Evolutionary conservation across 768 basidiomycete genomes (phyloP), one percentile per base, ranked within the genome.

Genomic region (Heimioporus sp.): DNA sequence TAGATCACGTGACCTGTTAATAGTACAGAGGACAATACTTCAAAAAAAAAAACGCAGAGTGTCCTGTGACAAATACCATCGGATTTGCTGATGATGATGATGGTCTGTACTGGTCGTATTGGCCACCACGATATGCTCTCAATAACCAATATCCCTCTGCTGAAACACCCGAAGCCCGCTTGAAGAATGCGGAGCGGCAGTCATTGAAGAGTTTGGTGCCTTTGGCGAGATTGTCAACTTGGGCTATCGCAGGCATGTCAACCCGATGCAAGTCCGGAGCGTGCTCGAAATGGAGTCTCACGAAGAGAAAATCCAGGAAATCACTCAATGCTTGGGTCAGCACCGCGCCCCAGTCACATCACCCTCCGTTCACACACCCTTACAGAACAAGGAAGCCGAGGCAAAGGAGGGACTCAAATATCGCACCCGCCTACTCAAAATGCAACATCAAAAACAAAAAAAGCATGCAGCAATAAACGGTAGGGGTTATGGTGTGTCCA

Each of bases 371-470:
- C 12, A 35, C 10, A 12, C 12, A 35, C 13, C 6, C 35, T 35
- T 13, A 20, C 54, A 95, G 88, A 98, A 99, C 77, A 98, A 98
- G 72, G 97, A 99, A 72, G 93, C 93, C 7, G 97, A 99, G 64
- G 97, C 96, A 2, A 99, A 99, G 67, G 97, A 99, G 68, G 96
- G 98, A 65, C 87, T 99, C 65, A 98, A 98, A 69, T 85, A 96
- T 37, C 87, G 96, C 30, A 95, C 97, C 1, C 97, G 97, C 67
- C 94, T 97, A 64, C 83, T 99, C 55, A 97, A 99, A 70, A 90
- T 97, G 85, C 97, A 98, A 65, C 85, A 96, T 38, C 80, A 95
- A 34, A 95, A 99, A 66, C 92, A 95, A 67, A 92, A 96, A 59
- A 79, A 84, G 53, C 86, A 92, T 19, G 73, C 86, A 5, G n/a